phyloP scores from a whole-genome alignment of 305 asterid species.

The Solanum hybrid region DNA sequence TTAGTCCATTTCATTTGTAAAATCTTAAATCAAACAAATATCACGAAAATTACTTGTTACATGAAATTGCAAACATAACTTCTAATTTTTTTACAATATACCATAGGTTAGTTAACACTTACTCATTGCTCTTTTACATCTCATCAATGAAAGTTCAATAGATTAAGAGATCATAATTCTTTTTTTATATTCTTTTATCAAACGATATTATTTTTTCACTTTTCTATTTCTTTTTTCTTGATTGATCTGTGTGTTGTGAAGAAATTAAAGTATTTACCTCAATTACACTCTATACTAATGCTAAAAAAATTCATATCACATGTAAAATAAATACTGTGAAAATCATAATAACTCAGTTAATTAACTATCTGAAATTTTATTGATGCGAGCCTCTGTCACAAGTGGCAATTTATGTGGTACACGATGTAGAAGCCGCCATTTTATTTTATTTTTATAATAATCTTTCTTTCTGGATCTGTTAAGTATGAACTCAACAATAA shows the following conservation, averaged over 20 bases:
- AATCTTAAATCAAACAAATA: neutral
- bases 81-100: neutral
- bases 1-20: neutral
- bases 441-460: too few species aligned
- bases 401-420: neutral
- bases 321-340: too few species aligned
- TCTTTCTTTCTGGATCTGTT: neutral
- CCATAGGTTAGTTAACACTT: neutral
- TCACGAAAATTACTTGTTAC: neutral
- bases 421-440: neutral
- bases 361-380: too few species aligned
- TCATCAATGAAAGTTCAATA: neutral
- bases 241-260: neutral
- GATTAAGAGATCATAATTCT: neutral
- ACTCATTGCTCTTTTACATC: neutral
- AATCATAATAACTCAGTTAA: too few species aligned
- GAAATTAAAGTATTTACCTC: neutral
- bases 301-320: too few species aligned
- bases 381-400: too few species aligned
- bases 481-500: neutral
- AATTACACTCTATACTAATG: neutral
- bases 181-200: neutral
- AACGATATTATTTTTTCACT: neutral
- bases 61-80: neutral
- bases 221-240: neutral